These are phyloP conservation scores for Erodium texanum DNA, from an alignment of 441 rosid species.

Conservation along the genomic window DNA sequence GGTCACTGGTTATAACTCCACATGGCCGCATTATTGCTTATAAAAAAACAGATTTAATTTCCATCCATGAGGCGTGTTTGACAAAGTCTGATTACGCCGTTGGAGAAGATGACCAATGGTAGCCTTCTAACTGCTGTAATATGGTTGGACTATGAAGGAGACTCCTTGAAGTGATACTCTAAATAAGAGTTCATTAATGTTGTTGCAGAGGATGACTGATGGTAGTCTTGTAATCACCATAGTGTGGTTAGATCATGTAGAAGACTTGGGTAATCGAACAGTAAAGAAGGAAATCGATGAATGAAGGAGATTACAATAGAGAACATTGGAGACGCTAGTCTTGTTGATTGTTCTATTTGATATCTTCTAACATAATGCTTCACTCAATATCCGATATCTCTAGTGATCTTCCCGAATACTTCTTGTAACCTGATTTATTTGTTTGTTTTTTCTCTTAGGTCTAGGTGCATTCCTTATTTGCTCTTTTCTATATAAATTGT, in stretches of 20 bases:
- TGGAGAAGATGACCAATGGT: no score
- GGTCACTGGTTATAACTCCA: no score
- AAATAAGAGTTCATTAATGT: neutral
- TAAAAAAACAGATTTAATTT: no score
- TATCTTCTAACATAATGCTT: neutral
- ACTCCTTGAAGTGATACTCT: neutral
- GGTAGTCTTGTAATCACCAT: neutral
- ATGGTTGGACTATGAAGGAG: neutral
- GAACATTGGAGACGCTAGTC: neutral
- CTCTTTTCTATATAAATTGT: neutral
- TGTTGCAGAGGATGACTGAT: neutral
- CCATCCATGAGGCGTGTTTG: no score
- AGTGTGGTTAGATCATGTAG: neutral
- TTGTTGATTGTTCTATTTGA: neutral
- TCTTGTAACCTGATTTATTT: neutral
- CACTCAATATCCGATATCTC: neutral
- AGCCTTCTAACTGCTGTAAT: no score
- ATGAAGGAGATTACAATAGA: neutral
- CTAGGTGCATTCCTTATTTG: neutral
- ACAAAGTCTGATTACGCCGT: no score
- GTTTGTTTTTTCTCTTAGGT: neutral
- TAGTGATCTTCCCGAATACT: neutral
- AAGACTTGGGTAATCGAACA: neutral
- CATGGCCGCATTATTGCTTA: no score
- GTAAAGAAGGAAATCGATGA: neutral